Evolutionary conservation across 345 rosid species (phyloP).

Genomic region (Lenwebbia sp.): DNA sequence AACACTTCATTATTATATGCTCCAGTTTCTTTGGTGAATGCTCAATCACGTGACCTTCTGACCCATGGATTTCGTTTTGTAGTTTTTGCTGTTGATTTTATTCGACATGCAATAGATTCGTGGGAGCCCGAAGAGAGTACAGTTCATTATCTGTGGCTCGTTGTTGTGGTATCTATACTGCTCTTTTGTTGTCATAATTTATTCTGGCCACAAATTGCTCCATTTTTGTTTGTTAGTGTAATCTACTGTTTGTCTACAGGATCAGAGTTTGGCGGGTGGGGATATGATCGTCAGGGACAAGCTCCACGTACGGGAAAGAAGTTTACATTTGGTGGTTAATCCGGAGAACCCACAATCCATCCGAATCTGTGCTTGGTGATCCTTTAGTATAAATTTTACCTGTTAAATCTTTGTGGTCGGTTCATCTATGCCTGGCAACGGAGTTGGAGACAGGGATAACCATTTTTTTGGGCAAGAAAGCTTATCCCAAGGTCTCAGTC

Average conservation of each 20-base stretch:
- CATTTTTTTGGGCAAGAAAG: conserved; percentile 73
- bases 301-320: neutral
- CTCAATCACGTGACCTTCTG: neutral
- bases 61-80: neutral
- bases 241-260: neutral
- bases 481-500: conserved; percentile 58
- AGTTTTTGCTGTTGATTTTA: neutral
- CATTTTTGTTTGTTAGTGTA: neutral
- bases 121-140: neutral
- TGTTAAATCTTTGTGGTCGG: conserved; percentile 14
- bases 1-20: neutral
- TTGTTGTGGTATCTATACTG: neutral
- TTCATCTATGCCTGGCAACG: conserved; percentile 95
- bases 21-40: neutral
- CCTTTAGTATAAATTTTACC: neutral
- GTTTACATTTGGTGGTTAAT: neutral
- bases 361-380: neutral
- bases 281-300: neutral
- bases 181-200: neutral
- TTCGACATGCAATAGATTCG: neutral
- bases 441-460: conserved; percentile 85
- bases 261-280: neutral
- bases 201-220: neutral
- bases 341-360: neutral
- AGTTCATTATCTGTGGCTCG: neutral